A percentile compares a stretch with the other conserved stretches of the same genome.
These are phyloP conservation scores for Epichloe glyceriae DNA, from an alignment of 2,329 filamentous ascomycete species.

Conservation along the genomic window DNA sequence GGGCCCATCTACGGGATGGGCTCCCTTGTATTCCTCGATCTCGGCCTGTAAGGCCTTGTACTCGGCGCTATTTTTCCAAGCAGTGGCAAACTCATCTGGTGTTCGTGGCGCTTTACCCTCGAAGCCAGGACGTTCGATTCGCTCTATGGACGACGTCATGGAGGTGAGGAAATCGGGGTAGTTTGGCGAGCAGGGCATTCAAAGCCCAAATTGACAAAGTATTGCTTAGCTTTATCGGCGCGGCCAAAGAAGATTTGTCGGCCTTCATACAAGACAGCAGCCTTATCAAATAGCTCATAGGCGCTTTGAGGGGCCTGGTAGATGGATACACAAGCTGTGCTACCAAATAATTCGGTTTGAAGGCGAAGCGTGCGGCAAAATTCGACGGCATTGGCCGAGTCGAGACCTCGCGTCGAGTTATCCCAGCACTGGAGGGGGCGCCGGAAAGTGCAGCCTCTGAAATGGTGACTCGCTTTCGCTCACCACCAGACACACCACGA, in stretches of 20 bases:
- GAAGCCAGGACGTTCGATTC: constrained; percentile 41
- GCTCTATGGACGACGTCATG: constrained; percentile 48
- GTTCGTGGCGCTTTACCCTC: constrained; percentile 44
- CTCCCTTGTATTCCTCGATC: constrained; percentile 41
- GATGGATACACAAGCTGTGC: constrained; percentile 57
- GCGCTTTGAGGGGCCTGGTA: constrained; percentile 55
- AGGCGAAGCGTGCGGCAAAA: constrained; percentile 59
- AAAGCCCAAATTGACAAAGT: constrained; percentile 56
- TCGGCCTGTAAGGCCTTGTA: constrained; percentile 38
- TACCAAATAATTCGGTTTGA: constrained; percentile 53
- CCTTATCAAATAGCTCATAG: constrained; percentile 54
- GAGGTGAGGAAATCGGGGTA: constrained; percentile 59
- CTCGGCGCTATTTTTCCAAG: constrained; percentile 42
- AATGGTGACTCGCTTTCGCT: constrained; percentile 55
- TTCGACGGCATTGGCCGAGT: constrained; percentile 63
- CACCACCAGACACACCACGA: constrained; percentile 61
- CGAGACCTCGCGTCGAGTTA: constrained; percentile 61
- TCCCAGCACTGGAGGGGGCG: constrained; percentile 55
- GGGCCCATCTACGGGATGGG: constrained; percentile 40
- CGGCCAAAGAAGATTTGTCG: constrained; percentile 52
- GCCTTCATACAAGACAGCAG: constrained; percentile 44
- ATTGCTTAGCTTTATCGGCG: constrained; percentile 45
- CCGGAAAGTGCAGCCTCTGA: constrained; percentile 47
- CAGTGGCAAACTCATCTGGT: constrained; percentile 46
- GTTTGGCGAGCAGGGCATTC: constrained; percentile 54